A percentile compares a stretch with the other conserved stretches of the same genome.
These are phyloP conservation scores for Kalanchoe fedtschenkoi DNA, from an alignment of 164 flowering plant species.

Conservation along the genomic window DNA sequence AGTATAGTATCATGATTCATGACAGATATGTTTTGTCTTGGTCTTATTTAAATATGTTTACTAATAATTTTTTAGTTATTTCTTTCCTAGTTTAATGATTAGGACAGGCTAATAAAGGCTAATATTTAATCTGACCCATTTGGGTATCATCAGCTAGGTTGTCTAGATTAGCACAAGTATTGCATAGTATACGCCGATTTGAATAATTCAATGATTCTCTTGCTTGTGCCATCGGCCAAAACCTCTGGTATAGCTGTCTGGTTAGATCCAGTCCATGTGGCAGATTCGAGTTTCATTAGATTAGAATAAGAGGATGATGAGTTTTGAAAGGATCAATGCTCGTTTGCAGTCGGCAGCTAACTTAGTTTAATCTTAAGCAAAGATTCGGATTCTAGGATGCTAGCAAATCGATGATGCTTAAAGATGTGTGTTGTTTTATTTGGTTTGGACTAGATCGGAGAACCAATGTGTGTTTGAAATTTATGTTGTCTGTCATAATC, in stretches of 20 bases:
- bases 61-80: no score
- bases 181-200: not conserved
- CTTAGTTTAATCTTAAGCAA: no score
- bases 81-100: not conserved
- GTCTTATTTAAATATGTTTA: not conserved
- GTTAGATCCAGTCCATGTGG: slow-evolving; percentile 63
- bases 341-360: no score
- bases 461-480: no score
- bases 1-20: no score
- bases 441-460: no score
- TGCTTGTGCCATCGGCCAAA: not conserved
- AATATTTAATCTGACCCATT: not conserved
- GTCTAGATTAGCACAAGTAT: not conserved
- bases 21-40: not conserved
- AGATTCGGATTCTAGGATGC: no score
- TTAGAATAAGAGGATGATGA: no score
- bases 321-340: no score
- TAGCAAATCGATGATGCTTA: no score
- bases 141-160: not conserved
- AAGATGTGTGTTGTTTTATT: no score
- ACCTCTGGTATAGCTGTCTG: not conserved
- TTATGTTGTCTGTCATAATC: no score
- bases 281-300: slow-evolving; percentile 63
- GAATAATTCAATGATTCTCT: not conserved
- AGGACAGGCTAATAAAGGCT: not conserved